Evolutionary conservation across 2,329 filamentous ascomycete species (phyloP), one percentile per base, ranked within the genome.

Genomic region (Fonsecaea pedrosoi): DNA sequence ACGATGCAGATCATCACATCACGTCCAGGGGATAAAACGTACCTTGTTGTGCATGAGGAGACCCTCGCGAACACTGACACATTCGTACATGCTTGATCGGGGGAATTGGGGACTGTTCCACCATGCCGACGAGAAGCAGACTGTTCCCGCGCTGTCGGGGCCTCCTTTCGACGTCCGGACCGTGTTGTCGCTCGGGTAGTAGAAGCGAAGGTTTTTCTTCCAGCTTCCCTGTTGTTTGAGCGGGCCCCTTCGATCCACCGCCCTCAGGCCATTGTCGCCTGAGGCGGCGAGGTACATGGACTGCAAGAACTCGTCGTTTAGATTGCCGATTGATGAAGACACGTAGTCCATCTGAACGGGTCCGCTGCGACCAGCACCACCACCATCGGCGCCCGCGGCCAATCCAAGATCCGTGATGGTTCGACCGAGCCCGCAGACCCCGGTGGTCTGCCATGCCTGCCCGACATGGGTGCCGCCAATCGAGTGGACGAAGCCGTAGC

Each of bases 31-130:
- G 25, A 25, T 25, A 3, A 25, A 25, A 25, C 25, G 25, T 71
- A 92, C 82, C 81, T 99, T 99, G 79, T 88, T 96, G 78, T 99
- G 95, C 82, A 96, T 92, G 69, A 99, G 81, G 25, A 97, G 76
- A 0, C 92, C 91, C 2, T 79, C 72, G 40, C 94, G 84, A 30
- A 82, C 85, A 70, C 91, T 96, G 70, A 88, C 82, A 75, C 90
- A 93, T 76, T 98, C 92, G 60, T 89, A 86, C 73, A 98, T 81
- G 35, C 92, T 81, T 48, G 86, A 78, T 50, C 83, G 85, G 3
- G 94, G 94, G 73, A 98, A 98, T 0, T 81, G 86, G 2, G 83
- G 69, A 50, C 89, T 82, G 35, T 69, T 60, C 84, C 90, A 98
- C 88, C 89, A 93, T 68, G 87, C 88, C 8, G 84, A 80, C 68